These are phyloP conservation scores for Graphium sp. DNA, from an alignment of 2,329 filamentous ascomycete genomes.

Conservation along the genomic window DNA sequence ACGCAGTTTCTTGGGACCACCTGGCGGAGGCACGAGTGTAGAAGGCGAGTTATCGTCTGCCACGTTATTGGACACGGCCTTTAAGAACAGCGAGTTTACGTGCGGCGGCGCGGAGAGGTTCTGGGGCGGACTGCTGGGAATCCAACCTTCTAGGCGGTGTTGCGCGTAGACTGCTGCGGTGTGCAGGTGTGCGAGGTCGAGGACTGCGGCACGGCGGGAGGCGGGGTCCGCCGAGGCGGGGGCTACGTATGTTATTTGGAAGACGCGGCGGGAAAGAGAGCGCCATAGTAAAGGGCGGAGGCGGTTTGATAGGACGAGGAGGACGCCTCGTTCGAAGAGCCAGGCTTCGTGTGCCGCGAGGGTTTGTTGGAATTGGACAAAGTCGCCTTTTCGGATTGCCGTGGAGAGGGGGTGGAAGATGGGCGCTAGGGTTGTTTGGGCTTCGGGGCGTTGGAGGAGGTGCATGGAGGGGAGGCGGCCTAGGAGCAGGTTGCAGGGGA, in stretches of 20 bases:
- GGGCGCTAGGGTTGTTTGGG: constrained; percentile 38
- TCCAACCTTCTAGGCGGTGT: constrained; percentile 40
- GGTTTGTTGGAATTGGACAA: constrained; percentile 54
- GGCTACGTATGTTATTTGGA: constrained; percentile 61
- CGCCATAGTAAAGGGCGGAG: constrained; percentile 76
- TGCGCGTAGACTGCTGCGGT: constrained; percentile 49
- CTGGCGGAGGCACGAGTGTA: constrained; percentile 30
- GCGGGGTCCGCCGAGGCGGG: constrained; percentile 29
- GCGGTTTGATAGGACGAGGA: constrained; percentile 59
- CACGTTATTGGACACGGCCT: constrained; percentile 28
- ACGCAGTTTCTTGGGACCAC: constrained; percentile 26
- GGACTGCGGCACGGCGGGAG: constrained; percentile 50
- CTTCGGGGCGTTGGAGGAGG: constrained; percentile 56
- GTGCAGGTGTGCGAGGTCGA: constrained; percentile 56
- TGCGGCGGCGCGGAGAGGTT: constrained; percentile 18
- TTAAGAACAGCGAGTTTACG: constrained; percentile 33
- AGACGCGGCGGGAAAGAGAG: constrained; percentile 60
- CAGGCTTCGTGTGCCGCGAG: constrained; percentile 49
- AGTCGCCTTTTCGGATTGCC: constrained; percentile 58
- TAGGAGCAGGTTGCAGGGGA: constrained; percentile 67
- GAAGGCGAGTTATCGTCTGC: constrained; percentile 17
- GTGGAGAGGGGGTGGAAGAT: constrained; percentile 59
- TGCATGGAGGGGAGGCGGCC: constrained; percentile 60
- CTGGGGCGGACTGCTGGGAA: constrained; percentile 17
- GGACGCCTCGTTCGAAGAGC: constrained; percentile 59